A percentile compares a stretch with the other conserved stretches of the same genome.
phyloP scores from a whole-genome alignment of 2,329 filamentous ascomycete species.

The Exophiala alcalophila region DNA sequence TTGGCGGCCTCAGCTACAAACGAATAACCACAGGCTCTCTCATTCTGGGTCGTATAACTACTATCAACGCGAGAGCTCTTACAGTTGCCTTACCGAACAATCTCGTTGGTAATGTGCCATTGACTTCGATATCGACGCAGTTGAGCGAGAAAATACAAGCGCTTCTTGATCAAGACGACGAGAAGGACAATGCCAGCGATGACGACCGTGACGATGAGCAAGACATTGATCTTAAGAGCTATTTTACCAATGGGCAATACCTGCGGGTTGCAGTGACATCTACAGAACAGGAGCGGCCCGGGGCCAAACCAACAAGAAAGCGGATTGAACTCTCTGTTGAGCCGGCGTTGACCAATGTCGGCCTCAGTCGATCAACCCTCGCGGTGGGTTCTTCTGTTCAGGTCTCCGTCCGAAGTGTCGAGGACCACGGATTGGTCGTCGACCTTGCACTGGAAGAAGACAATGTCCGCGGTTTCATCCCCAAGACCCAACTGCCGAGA shows the following conservation, averaged over 20 bases:
- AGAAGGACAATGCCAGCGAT: conserved; percentile 55
- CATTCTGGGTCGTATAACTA: conserved; percentile 79
- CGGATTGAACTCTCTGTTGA: conserved; percentile 84
- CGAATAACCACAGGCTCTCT: conserved; percentile 80
- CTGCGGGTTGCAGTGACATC: conserved; percentile 79
- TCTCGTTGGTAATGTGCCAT: conserved; percentile 79
- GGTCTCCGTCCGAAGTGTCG: conserved; percentile 84
- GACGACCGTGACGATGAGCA: conserved; percentile 43
- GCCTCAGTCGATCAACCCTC: conserved; percentile 69
- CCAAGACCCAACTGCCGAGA: conserved; percentile 74
- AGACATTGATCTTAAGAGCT: conserved; percentile 67
- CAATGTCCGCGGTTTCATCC: conserved; percentile 75
- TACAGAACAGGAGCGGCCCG: conserved; percentile 57
- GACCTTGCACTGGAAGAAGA: conserved; percentile 72
- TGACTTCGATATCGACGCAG: conserved; percentile 83
- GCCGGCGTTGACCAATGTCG: conserved; percentile 73
- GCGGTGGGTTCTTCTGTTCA: conserved; percentile 76
- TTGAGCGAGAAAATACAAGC: conserved; percentile 73
- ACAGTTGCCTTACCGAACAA: conserved; percentile 88
- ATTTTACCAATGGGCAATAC: conserved; percentile 85
- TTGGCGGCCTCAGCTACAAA: conserved; percentile 90
- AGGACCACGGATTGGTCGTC: conserved; percentile 94
- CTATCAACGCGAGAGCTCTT: conserved; percentile 76
- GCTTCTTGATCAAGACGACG: conserved; percentile 58
- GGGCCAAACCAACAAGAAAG: conserved; percentile 64